Evolutionary conservation across 192 early-diverging fungal genomes (phyloP).

Genomic region (Haplosporangium gracile): DNA sequence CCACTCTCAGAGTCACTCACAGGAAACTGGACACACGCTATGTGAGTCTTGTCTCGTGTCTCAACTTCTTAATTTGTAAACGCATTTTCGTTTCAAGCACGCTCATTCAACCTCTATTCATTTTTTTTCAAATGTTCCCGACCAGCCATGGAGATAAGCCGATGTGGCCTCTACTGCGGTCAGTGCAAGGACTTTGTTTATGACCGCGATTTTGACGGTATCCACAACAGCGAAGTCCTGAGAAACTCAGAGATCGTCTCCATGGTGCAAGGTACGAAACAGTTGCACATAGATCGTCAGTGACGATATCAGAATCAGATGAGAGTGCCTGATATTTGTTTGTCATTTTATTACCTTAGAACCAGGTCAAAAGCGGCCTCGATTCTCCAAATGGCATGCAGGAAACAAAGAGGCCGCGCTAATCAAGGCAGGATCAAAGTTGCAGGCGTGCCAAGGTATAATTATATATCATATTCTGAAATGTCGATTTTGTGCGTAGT

Average conservation of each 20-base stretch:
- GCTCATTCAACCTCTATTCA: not conserved
- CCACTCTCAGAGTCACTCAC: slow-evolving; percentile 67
- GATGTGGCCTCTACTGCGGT: slow-evolving; percentile 76
- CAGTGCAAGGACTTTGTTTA: slow-evolving; percentile 89
- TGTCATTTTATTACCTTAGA: slow-evolving; percentile 39
- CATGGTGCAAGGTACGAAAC: slow-evolving; percentile 41
- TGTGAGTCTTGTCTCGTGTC: slow-evolving; percentile 51
- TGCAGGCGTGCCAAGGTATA: slow-evolving; percentile 65
- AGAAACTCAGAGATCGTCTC: slow-evolving; percentile 42
- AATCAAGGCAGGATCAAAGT: slow-evolving; percentile 62
- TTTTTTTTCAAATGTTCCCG: slow-evolving; percentile 9
- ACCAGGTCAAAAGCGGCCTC: slow-evolving; percentile 60
- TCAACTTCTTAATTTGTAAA: not conserved
- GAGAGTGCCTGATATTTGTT: slow-evolving; percentile 37
- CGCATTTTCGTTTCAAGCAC: not conserved
- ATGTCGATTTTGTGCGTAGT: not conserved
- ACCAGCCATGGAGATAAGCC: slow-evolving; percentile 83
- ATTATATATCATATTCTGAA: not conserved
- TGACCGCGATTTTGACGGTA: slow-evolving; percentile 77
- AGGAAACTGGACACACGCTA: slow-evolving; percentile 64
- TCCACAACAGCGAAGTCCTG: slow-evolving; percentile 31
- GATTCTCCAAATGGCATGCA: slow-evolving; percentile 71
- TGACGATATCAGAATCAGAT: slow-evolving; percentile 48
- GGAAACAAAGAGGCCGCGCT: slow-evolving; percentile 63
- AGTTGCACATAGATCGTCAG: slow-evolving; percentile 8